Evolutionary conservation across 495 filamentous ascomycete genomes (phyloP).

Genomic region (Aspergillus conjunctus): DNA sequence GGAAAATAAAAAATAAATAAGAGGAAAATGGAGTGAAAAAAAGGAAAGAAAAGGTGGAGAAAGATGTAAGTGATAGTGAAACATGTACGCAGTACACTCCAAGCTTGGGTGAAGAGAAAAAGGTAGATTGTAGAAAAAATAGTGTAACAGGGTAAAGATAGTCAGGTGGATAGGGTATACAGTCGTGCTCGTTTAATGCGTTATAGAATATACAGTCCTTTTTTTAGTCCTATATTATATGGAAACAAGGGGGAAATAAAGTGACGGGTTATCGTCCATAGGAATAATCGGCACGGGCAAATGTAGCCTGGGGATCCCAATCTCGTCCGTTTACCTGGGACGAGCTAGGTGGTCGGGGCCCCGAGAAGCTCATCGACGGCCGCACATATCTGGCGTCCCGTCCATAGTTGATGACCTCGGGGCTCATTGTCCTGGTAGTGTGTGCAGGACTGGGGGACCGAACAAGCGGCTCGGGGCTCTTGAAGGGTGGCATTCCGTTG

Average conservation of each 20-base stretch:
- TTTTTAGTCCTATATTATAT: slow-evolving; percentile 10
- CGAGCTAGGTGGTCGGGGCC: slow-evolving; percentile 54
- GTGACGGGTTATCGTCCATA: slow-evolving; percentile 1
- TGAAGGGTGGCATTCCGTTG: slow-evolving; percentile 30
- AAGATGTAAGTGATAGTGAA: background rate
- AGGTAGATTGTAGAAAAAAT: background rate
- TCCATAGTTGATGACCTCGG: slow-evolving; percentile 44
- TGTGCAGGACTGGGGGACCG: slow-evolving; percentile 44
- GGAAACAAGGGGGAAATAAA: slow-evolving; percentile 12
- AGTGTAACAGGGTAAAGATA: slow-evolving; percentile 2
- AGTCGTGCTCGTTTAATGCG: slow-evolving; percentile 9
- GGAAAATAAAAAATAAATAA: too few relatives aligned
- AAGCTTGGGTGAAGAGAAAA: background rate
- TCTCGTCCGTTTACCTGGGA: slow-evolving; percentile 28
- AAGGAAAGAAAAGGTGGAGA: background rate
- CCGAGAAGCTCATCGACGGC: slow-evolving; percentile 62
- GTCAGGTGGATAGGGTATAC: slow-evolving; percentile 13
- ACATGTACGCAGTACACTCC: background rate
- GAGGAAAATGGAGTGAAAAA: background rate
- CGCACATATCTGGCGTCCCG: slow-evolving; percentile 57
- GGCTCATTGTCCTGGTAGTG: slow-evolving; percentile 34
- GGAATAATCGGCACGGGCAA: slow-evolving; percentile 32
- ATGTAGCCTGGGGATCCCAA: slow-evolving; percentile 46
- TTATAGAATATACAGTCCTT: slow-evolving; percentile 22
- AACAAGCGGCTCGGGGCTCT: slow-evolving; percentile 48